Conservation (phyloP, 163 green algal species). For the Chloromonas sp. region DNA sequence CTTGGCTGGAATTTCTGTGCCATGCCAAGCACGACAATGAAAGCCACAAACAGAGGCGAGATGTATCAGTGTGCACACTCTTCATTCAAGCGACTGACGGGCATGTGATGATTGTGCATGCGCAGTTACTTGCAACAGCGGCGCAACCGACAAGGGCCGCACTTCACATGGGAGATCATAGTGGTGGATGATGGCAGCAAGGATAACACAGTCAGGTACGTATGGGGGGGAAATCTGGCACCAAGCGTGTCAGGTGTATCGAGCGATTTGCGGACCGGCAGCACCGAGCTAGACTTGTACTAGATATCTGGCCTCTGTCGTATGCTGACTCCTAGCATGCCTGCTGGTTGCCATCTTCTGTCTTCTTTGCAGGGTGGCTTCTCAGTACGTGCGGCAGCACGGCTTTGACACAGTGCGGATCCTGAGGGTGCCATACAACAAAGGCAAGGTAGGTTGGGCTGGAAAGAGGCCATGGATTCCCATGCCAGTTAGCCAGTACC, state of each 20-base stretch:
- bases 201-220: slow-evolving; percentile 58
- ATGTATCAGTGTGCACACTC: not conserved
- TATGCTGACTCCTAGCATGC: too few relatives aligned
- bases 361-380: not conserved
- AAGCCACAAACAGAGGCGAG: not conserved
- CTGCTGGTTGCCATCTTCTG: not conserved
- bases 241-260: too few relatives aligned
- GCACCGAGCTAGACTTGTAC: too few relatives aligned
- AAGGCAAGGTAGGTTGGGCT: slow-evolving; percentile 61
- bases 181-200: slow-evolving; percentile 91
- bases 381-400: slow-evolving; percentile 28
- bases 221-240: too few relatives aligned
- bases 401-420: slow-evolving; percentile 79
- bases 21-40: not conserved
- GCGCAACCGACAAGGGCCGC: slow-evolving; percentile 53
- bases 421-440: slow-evolving; percentile 76
- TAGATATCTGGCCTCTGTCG: too few relatives aligned
- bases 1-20: too few relatives aligned
- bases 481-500: too few relatives aligned
- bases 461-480: too few relatives aligned
- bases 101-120: not conserved
- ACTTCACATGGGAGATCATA: slow-evolving; percentile 91
- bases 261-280: too few relatives aligned
- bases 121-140: slow-evolving; percentile 59
- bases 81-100: not conserved